Conservation (phyloP, 2,329 filamentous ascomycete genomes). For the Nothophaeocryptopus gaeumannii region DNA sequence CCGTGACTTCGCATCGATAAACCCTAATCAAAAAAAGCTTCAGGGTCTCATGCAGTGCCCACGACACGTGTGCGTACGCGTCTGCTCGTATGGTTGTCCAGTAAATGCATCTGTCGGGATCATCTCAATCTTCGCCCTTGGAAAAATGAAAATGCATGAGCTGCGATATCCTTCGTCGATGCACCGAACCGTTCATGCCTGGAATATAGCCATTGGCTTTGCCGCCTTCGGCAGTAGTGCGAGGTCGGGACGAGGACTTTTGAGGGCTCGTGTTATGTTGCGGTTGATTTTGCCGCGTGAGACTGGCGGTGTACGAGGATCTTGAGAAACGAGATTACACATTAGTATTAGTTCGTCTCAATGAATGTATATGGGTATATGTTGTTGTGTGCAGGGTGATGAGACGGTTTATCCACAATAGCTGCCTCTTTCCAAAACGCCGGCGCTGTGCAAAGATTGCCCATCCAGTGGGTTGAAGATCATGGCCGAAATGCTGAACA, state of each 20-base stretch:
- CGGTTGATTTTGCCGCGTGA: not conserved
- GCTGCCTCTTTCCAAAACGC: not conserved
- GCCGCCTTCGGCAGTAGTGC: constrained; percentile 3
- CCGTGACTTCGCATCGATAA: no score
- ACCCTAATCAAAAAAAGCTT: no score
- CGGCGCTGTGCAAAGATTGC: constrained; percentile 4
- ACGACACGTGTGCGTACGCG: no score
- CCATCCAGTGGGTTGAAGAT: not conserved
- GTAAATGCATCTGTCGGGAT: no score
- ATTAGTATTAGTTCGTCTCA: constrained; percentile 9
- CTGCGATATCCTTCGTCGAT: constrained; percentile 13
- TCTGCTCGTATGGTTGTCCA: no score
- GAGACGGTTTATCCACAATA: not conserved
- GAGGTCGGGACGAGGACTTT: constrained; percentile 1
- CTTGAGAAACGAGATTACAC: constrained; percentile 2
- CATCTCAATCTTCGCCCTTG: constrained; percentile 9
- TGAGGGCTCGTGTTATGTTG: constrained; percentile 3
- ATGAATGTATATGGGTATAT: constrained; percentile 3
- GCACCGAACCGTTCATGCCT: constrained; percentile 10
- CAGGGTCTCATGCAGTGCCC: no score
- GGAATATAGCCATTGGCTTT: constrained; percentile 11
- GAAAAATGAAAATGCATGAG: constrained; percentile 13
- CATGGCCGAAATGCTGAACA: not conserved
- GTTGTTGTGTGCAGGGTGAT: not conserved
- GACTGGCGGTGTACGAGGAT: constrained; percentile 2